Conservation (phyloP, 106 monocot genomes). For the Iris macrosiphon region DNA sequence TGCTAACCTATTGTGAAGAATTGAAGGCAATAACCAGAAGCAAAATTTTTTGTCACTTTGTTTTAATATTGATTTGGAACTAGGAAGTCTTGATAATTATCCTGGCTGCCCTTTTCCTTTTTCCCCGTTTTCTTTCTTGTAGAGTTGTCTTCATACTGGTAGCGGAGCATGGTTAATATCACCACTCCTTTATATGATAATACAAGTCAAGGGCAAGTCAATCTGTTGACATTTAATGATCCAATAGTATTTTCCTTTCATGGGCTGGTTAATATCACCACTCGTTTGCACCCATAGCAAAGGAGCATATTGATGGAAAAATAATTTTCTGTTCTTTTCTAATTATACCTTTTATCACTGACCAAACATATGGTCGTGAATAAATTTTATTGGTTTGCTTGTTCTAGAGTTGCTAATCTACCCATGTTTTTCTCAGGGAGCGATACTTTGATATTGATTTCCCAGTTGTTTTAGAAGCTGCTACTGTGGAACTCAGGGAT, state of each 20-base stretch:
- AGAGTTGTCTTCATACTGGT: no score
- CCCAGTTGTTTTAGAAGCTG: conserved; percentile 76
- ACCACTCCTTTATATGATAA: no score
- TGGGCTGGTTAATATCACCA: background rate
- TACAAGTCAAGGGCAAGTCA: background rate
- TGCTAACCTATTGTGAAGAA: no score
- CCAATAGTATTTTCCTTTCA: background rate
- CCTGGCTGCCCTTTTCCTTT: no score
- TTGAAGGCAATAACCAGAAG: no score
- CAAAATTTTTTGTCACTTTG: no score
- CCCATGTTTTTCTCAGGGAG: conserved; percentile 51
- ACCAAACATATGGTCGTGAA: background rate
- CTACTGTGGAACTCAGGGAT: conserved; percentile 68
- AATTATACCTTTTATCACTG: background rate
- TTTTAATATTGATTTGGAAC: no score
- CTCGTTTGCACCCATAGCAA: background rate
- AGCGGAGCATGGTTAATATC: no score
- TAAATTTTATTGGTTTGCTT: background rate
- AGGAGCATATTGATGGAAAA: background rate
- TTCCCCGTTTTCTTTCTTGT: no score
- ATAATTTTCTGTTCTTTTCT: background rate
- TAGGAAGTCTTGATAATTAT: no score
- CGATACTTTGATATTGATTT: conserved; percentile 73
- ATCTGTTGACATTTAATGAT: background rate
- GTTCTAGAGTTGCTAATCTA: background rate